Evolutionary conservation across 2,329 filamentous ascomycete species (phyloP).

Genomic region (Claviceps spartinae): DNA sequence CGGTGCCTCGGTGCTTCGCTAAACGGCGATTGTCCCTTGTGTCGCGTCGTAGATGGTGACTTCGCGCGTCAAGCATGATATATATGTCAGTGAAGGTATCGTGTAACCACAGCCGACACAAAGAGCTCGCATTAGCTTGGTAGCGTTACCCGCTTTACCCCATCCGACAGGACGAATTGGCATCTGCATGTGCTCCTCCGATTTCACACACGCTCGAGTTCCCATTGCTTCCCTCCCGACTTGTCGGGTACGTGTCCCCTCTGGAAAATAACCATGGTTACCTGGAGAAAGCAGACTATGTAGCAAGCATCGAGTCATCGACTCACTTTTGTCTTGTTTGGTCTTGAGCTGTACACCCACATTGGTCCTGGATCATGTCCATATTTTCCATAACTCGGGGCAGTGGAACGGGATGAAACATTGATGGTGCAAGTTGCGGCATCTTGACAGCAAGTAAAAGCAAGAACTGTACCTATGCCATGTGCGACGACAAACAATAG

Average conservation of each 20-base stretch:
- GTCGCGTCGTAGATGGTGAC: neutral
- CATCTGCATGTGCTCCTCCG: neutral
- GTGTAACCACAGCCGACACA: slow-evolving; percentile 1
- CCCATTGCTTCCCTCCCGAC: neutral
- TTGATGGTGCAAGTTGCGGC: neutral
- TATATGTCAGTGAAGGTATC: neutral
- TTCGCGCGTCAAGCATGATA: slow-evolving; percentile 2
- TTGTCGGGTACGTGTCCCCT: neutral
- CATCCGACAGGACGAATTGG: neutral
- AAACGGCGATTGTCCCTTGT: neutral
- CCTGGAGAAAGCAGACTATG: too few species aligned
- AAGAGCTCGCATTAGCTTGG: neutral
- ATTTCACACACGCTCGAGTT: neutral
- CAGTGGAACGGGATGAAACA: neutral
- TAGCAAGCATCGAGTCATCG: too few species aligned
- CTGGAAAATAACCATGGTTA: neutral
- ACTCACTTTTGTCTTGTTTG: too few species aligned
- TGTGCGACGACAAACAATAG: neutral
- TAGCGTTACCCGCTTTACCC: neutral
- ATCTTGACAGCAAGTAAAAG: neutral
- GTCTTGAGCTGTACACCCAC: neutral
- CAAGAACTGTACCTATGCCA: neutral
- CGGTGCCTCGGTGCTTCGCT: neutral
- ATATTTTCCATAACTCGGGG: neutral
- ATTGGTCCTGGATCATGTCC: neutral